Conservation (phyloP, 805 yeast species). For the Cyberlindnera mycetangii region DNA sequence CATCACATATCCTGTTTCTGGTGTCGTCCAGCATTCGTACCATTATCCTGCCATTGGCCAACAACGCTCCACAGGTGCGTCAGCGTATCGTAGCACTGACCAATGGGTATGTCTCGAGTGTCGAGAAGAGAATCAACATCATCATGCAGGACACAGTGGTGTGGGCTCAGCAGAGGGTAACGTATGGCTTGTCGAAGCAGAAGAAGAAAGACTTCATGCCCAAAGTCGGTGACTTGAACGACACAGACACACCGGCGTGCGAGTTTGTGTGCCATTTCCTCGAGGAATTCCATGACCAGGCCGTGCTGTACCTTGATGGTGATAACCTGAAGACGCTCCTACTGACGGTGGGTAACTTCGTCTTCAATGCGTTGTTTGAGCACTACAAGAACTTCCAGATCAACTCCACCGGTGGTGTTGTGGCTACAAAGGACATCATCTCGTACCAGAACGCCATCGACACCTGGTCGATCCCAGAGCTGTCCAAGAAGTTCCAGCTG, state of each 20-base stretch:
- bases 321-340: constrained; percentile 51
- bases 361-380: constrained; percentile 56
- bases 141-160: constrained; percentile 59
- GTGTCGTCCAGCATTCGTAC: constrained; percentile 72
- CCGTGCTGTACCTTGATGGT: constrained; percentile 37
- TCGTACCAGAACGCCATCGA: constrained; percentile 69
- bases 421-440: constrained; percentile 78
- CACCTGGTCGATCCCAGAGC: constrained; percentile 59
- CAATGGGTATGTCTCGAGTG: constrained; percentile 54
- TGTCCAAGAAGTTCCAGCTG: constrained; percentile 63
- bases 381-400: constrained; percentile 78
- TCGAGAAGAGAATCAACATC: constrained; percentile 64
- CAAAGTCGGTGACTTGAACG: constrained; percentile 33
- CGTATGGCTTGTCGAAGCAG: constrained; percentile 56
- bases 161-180: constrained; percentile 48
- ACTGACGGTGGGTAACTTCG: constrained; percentile 52
- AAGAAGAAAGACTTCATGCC: constrained; percentile 68
- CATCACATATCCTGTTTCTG: constrained; percentile 60
- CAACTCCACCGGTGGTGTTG: constrained; percentile 77
- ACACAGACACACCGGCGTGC: constrained; percentile 72
- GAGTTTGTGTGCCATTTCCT: constrained; percentile 57
- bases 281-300: constrained; percentile 37
- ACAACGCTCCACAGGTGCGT: constrained; percentile 53
- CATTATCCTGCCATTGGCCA: constrained; percentile 71
- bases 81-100: constrained; percentile 58